A percentile compares a stretch with the other conserved stretches of the same genome.
These are phyloP conservation scores for Emericellopsis cladophorae DNA, from an alignment of 2,329 filamentous ascomycete genomes.

Conservation along the genomic window DNA sequence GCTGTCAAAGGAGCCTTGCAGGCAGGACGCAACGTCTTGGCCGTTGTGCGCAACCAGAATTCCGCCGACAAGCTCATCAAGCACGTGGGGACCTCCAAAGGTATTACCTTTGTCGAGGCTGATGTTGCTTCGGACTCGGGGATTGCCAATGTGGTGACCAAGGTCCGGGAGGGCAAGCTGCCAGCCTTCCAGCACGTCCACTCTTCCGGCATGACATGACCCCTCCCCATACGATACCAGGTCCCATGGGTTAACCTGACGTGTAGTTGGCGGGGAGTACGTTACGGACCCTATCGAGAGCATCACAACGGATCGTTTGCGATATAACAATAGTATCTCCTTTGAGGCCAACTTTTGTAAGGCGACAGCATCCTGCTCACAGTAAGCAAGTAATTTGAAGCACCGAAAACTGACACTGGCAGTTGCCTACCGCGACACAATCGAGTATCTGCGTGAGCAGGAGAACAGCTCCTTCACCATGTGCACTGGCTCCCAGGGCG, in stretches of 20 bases:
- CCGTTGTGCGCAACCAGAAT: constrained; percentile 20
- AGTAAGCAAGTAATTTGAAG: neutral
- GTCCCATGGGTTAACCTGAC: neutral
- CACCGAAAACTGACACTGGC: neutral
- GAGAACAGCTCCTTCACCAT: constrained; percentile 17
- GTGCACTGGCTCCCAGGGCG: constrained; percentile 15
- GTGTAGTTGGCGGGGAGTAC: constrained; percentile 13
- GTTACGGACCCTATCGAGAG: constrained; percentile 8
- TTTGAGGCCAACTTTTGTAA: constrained; percentile 19
- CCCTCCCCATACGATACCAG: neutral
- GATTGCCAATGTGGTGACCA: constrained; percentile 18
- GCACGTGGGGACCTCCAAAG: constrained; percentile 12
- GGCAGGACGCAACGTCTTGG: constrained; percentile 17
- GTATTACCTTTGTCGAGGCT: constrained; percentile 18
- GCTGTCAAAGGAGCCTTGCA: constrained; percentile 16
- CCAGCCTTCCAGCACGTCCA: constrained; percentile 25
- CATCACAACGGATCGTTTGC: constrained; percentile 9
- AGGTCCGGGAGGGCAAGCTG: constrained; percentile 17
- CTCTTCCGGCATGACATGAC: constrained; percentile 11
- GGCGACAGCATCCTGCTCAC: constrained; percentile 3
- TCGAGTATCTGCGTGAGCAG: constrained; percentile 18
- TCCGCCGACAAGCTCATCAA: constrained; percentile 19
- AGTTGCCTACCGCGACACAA: constrained; percentile 17
- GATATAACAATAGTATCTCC: constrained; percentile 8
- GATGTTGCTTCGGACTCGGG: constrained; percentile 16